phyloP scores from a whole-genome alignment of 768 basidiomycete species.

The Daedaleopsis nitida region DNA sequence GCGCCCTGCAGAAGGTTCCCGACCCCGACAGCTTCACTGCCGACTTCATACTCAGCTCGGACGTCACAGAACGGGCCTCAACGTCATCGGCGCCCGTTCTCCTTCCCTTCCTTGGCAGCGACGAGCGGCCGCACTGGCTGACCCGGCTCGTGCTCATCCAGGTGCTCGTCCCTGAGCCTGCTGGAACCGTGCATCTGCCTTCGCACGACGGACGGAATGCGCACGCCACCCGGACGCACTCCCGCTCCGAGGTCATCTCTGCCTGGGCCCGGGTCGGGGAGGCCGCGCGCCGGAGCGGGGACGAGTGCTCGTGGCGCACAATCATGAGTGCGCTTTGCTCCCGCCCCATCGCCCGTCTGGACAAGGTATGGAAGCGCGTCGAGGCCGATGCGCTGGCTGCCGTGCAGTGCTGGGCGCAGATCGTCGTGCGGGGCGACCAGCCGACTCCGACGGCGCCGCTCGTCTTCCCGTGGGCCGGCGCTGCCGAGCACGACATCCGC shows the following conservation, averaged over 20 bases:
- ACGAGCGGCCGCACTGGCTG: conserved; percentile 78
- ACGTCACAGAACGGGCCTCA: background rate
- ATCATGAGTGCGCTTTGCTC: conserved; percentile 72
- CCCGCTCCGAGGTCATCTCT: conserved; percentile 71
- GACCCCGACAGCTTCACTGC: conserved; percentile 51
- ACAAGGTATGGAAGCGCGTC: conserved; percentile 80
- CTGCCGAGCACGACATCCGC: conserved; percentile 47
- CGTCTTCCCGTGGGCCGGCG: conserved; percentile 72
- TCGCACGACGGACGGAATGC: conserved; percentile 32
- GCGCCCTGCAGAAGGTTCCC: conserved; percentile 47
- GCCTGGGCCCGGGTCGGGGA: conserved; percentile 78
- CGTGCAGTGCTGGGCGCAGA: conserved; percentile 70
- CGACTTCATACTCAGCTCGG: conserved; percentile 40
- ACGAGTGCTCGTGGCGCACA: conserved; percentile 80
- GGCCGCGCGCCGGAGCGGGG: conserved; percentile 67
- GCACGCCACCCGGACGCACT: conserved; percentile 57
- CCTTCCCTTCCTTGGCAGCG: conserved; percentile 61
- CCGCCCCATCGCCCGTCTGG: conserved; percentile 71
- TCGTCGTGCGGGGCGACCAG: conserved; percentile 36
- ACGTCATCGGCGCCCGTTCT: conserved; percentile 16
- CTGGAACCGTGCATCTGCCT: conserved; percentile 35
- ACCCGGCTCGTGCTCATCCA: conserved; percentile 73
- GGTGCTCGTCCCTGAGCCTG: conserved; percentile 63
- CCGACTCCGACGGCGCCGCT: conserved; percentile 46
- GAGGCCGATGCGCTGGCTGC: conserved; percentile 56